Evolutionary conservation across 2,329 filamentous ascomycete genomes (phyloP).

Genomic region (Sphaerulina musiva): DNA sequence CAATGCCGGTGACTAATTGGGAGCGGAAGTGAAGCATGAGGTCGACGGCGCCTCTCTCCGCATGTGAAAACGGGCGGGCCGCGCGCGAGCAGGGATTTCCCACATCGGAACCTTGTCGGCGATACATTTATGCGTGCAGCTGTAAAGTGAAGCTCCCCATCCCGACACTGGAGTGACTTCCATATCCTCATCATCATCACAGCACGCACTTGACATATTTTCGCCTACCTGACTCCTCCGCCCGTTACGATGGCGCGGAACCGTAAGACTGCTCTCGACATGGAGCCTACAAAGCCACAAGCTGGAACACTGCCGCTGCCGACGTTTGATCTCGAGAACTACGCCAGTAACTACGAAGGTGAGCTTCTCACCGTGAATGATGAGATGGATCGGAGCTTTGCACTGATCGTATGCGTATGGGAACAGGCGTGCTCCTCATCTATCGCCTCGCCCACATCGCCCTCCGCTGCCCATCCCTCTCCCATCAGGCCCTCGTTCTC

Average conservation of each 20-base stretch:
- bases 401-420: background rate
- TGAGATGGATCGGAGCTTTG: too few relatives aligned
- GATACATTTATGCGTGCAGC: too few relatives aligned
- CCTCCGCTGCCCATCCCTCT: conserved; percentile 65
- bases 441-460: conserved; percentile 79
- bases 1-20: background rate
- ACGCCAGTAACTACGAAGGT: conserved; percentile 86
- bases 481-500: conserved; percentile 71
- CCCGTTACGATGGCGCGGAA: conserved; percentile 4
- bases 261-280: background rate
- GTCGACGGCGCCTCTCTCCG: background rate
- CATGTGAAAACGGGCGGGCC: background rate
- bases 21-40: background rate
- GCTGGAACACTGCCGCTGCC: conserved; percentile 45
- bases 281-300: background rate
- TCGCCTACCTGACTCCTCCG: background rate
- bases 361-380: conserved; percentile 11
- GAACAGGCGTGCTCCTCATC: conserved; percentile 67
- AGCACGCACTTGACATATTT: background rate
- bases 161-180: background rate
- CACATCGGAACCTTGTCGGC: background rate
- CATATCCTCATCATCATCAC: background rate
- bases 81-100: background rate
- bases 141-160: background rate
- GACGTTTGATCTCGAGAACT: conserved; percentile 85